Evolutionary conservation across 192 early-diverging fungal species (phyloP).

Genomic region (Helicostylum pulchrum): DNA sequence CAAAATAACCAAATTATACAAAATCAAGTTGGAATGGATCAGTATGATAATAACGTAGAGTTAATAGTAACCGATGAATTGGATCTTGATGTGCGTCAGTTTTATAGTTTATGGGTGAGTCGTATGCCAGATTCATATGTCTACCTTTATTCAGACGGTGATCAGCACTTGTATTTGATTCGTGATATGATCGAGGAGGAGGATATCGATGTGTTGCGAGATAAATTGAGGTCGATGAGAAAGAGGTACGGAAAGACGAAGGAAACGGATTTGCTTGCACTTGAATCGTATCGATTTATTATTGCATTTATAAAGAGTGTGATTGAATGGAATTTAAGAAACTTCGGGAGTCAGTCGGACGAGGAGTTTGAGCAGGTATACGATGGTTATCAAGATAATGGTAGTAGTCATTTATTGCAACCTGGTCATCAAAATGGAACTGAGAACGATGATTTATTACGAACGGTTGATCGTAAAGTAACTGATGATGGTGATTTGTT

Average conservation of each 20-base stretch:
- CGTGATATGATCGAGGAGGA: conserved; percentile 36
- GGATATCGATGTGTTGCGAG: conserved; percentile 28
- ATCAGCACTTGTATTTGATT: conserved; percentile 40
- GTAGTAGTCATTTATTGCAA: no score
- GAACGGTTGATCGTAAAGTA: no score
- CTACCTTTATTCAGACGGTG: conserved; percentile 29
- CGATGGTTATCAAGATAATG: no score
- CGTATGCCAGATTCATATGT: conserved; percentile 28
- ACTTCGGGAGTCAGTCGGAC: not conserved
- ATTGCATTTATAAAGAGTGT: conserved; percentile 34
- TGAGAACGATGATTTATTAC: no score
- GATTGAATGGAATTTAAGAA: conserved; percentile 16
- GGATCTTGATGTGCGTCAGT: not conserved
- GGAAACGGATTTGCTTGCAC: conserved; percentile 30
- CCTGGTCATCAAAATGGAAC: no score
- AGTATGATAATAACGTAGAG: not conserved
- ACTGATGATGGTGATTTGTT: no score
- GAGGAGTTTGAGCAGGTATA: not conserved
- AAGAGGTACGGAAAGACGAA: conserved; percentile 47
- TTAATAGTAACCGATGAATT: not conserved
- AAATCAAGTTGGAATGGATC: not conserved
- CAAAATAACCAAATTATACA: no score
- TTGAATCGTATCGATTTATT: conserved; percentile 40
- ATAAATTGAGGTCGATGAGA: conserved; percentile 24
- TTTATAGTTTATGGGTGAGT: conserved; percentile 10